Conservation (phyloP, 2,329 filamentous ascomycete species). For the Ceratocystis harringtonii region DNA sequence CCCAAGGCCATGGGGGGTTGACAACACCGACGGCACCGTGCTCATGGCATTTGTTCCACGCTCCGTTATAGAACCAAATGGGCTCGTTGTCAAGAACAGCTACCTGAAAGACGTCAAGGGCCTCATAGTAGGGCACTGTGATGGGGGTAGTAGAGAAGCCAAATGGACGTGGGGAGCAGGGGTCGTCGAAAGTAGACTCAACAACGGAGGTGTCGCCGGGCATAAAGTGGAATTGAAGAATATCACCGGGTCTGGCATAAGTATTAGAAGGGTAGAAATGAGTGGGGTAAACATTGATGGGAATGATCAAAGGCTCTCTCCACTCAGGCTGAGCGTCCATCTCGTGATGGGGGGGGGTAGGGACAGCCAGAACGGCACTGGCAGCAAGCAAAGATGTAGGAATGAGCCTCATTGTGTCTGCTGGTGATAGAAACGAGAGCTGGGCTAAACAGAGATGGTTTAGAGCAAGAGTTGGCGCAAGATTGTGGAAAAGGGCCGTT, state of each 20-base stretch:
- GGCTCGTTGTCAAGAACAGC: constrained; percentile 9
- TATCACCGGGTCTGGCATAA: neutral
- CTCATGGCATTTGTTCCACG: constrained; percentile 20
- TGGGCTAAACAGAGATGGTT: too few relatives aligned
- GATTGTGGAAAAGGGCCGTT: too few relatives aligned
- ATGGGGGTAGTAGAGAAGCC: neutral
- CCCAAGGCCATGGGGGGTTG: neutral
- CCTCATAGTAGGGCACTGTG: neutral
- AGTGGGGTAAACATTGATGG: constrained; percentile 28
- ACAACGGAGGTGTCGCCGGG: neutral
- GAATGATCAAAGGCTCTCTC: constrained; percentile 14
- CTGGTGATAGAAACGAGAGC: too few relatives aligned
- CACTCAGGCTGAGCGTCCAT: too few relatives aligned
- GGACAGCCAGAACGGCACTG: too few relatives aligned
- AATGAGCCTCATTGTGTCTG: too few relatives aligned
- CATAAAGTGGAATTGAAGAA: neutral
- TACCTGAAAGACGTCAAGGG: constrained; percentile 23
- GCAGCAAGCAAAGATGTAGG: too few relatives aligned
- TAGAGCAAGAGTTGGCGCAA: too few relatives aligned
- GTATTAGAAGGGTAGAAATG: constrained; percentile 23
- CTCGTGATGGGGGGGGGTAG: too few relatives aligned
- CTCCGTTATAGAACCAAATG: constrained; percentile 1
- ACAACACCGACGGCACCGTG: constrained; percentile 15
- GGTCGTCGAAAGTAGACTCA: constrained; percentile 25
- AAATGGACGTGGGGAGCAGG: constrained; percentile 27